These are phyloP conservation scores for Rubia peregrina DNA, from an alignment of 305 asterid genomes.

Conservation along the genomic window DNA sequence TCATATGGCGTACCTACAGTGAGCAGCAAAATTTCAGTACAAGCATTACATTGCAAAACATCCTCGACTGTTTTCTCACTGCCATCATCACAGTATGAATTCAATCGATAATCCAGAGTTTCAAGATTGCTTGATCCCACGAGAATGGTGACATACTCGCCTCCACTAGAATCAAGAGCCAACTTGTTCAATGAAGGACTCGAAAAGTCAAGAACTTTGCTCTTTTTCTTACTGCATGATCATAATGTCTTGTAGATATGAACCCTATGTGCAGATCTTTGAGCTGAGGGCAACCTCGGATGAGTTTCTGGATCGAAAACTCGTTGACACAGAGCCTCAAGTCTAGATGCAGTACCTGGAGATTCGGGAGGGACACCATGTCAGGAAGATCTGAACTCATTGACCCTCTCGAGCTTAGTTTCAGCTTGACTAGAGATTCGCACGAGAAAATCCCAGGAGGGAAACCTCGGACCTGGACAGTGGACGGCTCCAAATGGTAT, in stretches of 20 bases:
- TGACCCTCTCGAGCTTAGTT: constrained; percentile 2
- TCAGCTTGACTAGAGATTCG: not conserved
- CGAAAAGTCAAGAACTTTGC: constrained; percentile 1
- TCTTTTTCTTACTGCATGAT: not conserved
- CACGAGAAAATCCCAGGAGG: not conserved
- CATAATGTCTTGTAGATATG: not conserved
- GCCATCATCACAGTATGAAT: not conserved
- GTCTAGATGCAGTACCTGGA: constrained; percentile 4
- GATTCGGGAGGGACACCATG: not conserved
- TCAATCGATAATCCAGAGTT: constrained; percentile 1
- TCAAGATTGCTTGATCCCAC: constrained; percentile 3
- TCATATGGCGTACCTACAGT: constrained; percentile 83
- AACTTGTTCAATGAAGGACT: not conserved
- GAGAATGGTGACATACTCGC: not conserved
- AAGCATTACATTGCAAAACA: not conserved
- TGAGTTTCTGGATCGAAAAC: constrained; percentile 2
- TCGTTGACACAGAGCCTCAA: not conserved
- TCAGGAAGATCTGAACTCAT: not conserved
- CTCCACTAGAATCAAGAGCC: not conserved
- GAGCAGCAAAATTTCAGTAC: constrained; percentile 11
- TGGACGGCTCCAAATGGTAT: not conserved
- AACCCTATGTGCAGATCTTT: not conserved
- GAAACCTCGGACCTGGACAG: not conserved
- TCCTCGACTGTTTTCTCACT: not conserved
- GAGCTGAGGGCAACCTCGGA: constrained; percentile 13